A percentile compares a stretch with the other conserved stretches of the same genome.
These are phyloP conservation scores for Corchorus olitorius DNA, from an alignment of 345 rosid species.

Conservation along the genomic window DNA sequence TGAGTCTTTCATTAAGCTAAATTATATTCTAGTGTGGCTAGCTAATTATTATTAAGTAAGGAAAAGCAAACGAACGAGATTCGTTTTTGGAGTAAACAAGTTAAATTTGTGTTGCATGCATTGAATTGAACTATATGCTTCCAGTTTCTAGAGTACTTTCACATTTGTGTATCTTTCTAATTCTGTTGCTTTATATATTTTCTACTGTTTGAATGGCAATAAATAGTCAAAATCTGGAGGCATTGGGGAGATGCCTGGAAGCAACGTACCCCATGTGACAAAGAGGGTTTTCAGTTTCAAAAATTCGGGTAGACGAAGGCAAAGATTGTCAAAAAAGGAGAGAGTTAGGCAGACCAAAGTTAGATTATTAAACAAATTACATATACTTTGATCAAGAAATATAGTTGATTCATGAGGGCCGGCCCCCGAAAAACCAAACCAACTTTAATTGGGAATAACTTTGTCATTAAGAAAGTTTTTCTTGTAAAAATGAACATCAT, in stretches of 20 bases:
- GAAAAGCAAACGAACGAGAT: not conserved
- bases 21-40: not conserved
- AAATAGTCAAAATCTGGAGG: constrained; percentile 26
- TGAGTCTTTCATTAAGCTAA: no score
- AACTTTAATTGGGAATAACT: constrained; percentile 3
- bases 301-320: constrained; percentile 5
- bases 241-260: constrained; percentile 19
- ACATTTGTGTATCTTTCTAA: not conserved
- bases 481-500: no score
- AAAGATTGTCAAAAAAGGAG: constrained; percentile 23
- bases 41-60: not conserved
- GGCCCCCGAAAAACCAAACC: not conserved
- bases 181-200: not conserved
- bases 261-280: constrained; percentile 9
- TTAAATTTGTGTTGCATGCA: not conserved
- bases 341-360: constrained; percentile 28
- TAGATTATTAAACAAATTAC: no score
- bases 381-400: not conserved
- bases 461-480: not conserved
- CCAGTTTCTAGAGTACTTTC: not conserved
- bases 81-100: not conserved
- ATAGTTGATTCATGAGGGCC: not conserved
- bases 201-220: not conserved
- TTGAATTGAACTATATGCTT: not conserved
- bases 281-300: constrained; percentile 12